Evolutionary conservation across 768 basidiomycete genomes (phyloP).

Genomic region (Sutorius australiensis): DNA sequence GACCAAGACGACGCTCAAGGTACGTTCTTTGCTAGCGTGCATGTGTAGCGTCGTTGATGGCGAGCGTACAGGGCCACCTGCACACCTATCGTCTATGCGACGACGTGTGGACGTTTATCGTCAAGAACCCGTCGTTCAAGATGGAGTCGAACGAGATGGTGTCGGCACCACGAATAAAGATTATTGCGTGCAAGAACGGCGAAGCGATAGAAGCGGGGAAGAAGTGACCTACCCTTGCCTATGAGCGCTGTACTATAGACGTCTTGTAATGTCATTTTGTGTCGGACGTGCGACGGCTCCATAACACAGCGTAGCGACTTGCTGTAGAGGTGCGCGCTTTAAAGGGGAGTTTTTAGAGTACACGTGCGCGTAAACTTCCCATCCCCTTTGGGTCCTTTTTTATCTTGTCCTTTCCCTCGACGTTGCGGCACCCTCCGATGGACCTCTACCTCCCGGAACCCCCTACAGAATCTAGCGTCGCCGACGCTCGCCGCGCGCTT

Average conservation of each 20-base stretch:
- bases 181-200: slow-evolving; percentile 97
- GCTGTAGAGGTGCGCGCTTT: slow-evolving; percentile 10
- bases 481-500: slow-evolving; percentile 50
- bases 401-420: slow-evolving; percentile 4
- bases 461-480: slow-evolving; percentile 52
- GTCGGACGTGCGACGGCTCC: neutral
- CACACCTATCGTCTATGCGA: slow-evolving; percentile 91
- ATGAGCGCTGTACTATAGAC: slow-evolving; percentile 23
- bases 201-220: slow-evolving; percentile 82
- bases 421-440: slow-evolving; percentile 27
- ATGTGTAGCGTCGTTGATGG: slow-evolving; percentile 1
- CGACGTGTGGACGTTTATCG: slow-evolving; percentile 98
- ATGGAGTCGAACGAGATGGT: slow-evolving; percentile 89
- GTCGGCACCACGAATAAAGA: slow-evolving; percentile 79
- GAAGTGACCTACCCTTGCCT: slow-evolving; percentile 45
- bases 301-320: neutral
- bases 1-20: slow-evolving; percentile 91
- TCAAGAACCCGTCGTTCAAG: slow-evolving; percentile 90
- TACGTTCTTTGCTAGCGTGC: slow-evolving; percentile 28
- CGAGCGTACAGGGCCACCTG: slow-evolving; percentile 65
- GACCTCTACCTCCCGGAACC: slow-evolving; percentile 46
- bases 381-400: slow-evolving; percentile 17
- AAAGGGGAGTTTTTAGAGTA: neutral
- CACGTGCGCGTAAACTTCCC: slow-evolving; percentile 28
- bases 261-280: slow-evolving; percentile 22